Base-by-base conservation (phyloP, 169 alveolate genomes). In the Plasmodium billcollinsi region DNA sequence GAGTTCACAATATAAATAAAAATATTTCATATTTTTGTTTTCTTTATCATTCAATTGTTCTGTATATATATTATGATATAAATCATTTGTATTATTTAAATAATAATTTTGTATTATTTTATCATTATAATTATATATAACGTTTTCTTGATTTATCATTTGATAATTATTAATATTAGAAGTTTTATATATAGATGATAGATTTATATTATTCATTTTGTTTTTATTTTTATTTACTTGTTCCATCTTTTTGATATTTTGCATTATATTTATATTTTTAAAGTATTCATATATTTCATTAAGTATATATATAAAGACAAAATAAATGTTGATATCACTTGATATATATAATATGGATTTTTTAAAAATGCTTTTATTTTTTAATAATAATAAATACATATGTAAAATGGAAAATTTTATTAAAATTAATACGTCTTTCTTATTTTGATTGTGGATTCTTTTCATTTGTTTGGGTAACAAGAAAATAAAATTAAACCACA, bases 321-420 rank as follows among this genome's bases (percentile, higher is more conserved):
- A 83, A 49, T 83, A 83, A 12, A 83, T 83, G n/a, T 83, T 83
- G 39, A 71, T 54, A 52, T 83, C 91, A 39, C 91, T 72, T 20
- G 91, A 83, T 69, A 83, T 83, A 49, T 56, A 67, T n/a, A 83
- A 65, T 43, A 83, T 83, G 56, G 70, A 69, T 45, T 70, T 83
- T 83, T 83, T 83, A 66, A 70, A 83, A 18, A 49, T 58, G 20
- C 20, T 83, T 70, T 83, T 83, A 58, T 83, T 83, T 83, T 70
- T 83, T 69, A 83, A 49, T n/a, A 83, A 47, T 71, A 83, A 49
- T 50, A 83, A 62, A 63, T 83, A 83, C 39, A 83, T 18, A 50
- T 83, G 91, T 71, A 83, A 70, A 69, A 83, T 83, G 39, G 91
- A 83, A 50, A 83, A 83, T 54, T 83, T 83, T 14, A 83, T 71